Percentiles rank a stretch among this genome's conserved stretches.
phyloP scores from a whole-genome alignment of 495 filamentous ascomycete genomes.

The Penicillium subrubescens region DNA sequence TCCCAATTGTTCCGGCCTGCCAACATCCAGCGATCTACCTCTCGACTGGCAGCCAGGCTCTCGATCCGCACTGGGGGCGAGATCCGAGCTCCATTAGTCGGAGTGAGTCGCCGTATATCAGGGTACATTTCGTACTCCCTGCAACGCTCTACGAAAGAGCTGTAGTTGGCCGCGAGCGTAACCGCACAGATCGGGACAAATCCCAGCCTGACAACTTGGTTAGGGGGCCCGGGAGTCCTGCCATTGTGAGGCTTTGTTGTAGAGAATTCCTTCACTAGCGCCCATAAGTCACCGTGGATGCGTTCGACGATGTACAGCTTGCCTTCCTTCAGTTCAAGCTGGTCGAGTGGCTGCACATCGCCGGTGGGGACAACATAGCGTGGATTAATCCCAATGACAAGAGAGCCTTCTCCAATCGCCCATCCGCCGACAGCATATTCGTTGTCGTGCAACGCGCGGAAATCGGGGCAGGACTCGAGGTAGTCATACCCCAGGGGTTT shows the following conservation, averaged over 20 bases:
- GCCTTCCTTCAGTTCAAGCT: not conserved
- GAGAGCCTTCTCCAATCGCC: not conserved
- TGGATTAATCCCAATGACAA: not conserved
- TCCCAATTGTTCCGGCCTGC: not conserved
- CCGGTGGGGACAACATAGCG: not conserved
- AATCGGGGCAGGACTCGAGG: not conserved
- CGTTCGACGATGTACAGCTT: not conserved
- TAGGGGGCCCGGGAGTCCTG: not conserved
- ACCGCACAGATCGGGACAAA: constrained; percentile 3
- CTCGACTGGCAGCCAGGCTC: not conserved
- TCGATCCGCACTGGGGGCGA: not conserved
- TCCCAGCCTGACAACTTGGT: not conserved
- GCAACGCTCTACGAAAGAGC: not conserved
- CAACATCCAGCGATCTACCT: not conserved
- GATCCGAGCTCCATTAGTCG: not conserved
- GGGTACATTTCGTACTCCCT: not conserved
- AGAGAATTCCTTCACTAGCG: not conserved
- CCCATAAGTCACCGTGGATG: constrained; percentile 3
- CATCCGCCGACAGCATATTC: not conserved
- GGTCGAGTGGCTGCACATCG: not conserved
- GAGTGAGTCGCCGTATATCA: not conserved
- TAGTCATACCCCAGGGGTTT: not conserved
- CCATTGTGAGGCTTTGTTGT: not conserved
- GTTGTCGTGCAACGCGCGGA: not conserved
- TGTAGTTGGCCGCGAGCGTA: not conserved